Evolutionary conservation across 768 basidiomycete genomes (phyloP).

Genomic region (Mycena indigotica): DNA sequence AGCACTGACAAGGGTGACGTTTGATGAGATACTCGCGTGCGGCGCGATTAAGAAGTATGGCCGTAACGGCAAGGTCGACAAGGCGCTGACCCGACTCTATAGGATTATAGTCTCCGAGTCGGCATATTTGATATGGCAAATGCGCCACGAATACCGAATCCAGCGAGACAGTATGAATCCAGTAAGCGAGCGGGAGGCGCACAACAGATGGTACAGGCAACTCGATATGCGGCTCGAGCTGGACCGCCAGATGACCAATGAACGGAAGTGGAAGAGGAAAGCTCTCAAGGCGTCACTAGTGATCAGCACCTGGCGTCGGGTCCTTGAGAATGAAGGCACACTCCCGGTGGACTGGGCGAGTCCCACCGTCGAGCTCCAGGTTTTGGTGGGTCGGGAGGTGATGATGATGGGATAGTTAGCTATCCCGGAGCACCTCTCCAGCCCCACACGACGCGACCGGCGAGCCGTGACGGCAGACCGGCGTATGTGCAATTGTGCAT

Average conservation of each 20-base stretch:
- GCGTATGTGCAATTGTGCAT: too few species aligned
- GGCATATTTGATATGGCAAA: slow-evolving; percentile 12
- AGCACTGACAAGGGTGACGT: too few species aligned
- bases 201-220: slow-evolving; percentile 16
- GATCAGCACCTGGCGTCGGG: slow-evolving; percentile 18
- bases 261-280: slow-evolving; percentile 8
- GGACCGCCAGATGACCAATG: slow-evolving; percentile 16
- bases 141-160: slow-evolving; percentile 4
- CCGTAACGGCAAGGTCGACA: not conserved
- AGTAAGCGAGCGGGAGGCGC: slow-evolving; percentile 2
- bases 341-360: slow-evolving; percentile 18
- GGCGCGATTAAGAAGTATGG: slow-evolving; percentile 2
- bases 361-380: slow-evolving; percentile 20
- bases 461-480: too few species aligned
- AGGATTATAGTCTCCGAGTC: slow-evolving; percentile 16
- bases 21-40: slow-evolving; percentile 10
- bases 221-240: slow-evolving; percentile 21
- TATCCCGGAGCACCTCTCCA: not conserved
- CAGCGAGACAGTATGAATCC: not conserved
- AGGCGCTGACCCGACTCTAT: slow-evolving; percentile 3
- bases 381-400: slow-evolving; percentile 28
- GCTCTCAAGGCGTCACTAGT: slow-evolving; percentile 9
- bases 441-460: too few species aligned
- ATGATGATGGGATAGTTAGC: not conserved
- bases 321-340: slow-evolving; percentile 9